Base-by-base conservation (phyloP, 495 filamentous ascomycete species). In the Hamigera avellanea region DNA sequence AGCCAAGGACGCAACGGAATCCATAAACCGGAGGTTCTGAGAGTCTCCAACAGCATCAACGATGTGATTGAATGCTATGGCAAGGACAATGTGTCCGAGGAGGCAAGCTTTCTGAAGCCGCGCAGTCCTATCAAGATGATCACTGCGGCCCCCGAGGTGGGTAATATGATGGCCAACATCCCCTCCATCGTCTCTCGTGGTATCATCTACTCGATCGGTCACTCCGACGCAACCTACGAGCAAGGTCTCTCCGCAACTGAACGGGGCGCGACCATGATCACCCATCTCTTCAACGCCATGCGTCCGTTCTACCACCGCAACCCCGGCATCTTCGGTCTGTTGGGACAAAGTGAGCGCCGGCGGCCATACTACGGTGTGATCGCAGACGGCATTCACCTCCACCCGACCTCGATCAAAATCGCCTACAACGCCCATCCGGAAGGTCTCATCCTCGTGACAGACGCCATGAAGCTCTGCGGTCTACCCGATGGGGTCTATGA, bases 251-350 rank as follows among this genome's bases (percentile, higher is more conserved):
- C 57, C 2, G 82, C 81, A 10, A 72, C 86, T 1, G 52, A 59
- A n/a, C 56, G 70, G 14, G 85, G 85, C 29, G 83, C 81, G 1
- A 83, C 67, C 19, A 88, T 86, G 82, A 75, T 93, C 23, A 93
- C 86, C 1, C 86, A 93, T 49, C 67, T 93, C 2, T 93, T 91
- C 69, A 93, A 93, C 50, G 86, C 84, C 12, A 93, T 93, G 84
- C 71, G 75, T 4, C 82, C 81, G 12, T 75, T 89, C 6, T 81
- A 86, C 52, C 84, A 89, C 64, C 79, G 85, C 26, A 81, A 87
- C 53, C 84, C 85, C 0, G 84, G 85, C 28, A 72, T 89, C 44
- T 87, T 89, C 50, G 85, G 86, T 14, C 66, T 87, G 0, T 58
- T 93, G 37, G 61, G 74, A 5, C 64, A 70, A 31, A 60, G 43